phyloP scores from a whole-genome alignment of 768 basidiomycete genomes.

The Leccinellum albellum region DNA sequence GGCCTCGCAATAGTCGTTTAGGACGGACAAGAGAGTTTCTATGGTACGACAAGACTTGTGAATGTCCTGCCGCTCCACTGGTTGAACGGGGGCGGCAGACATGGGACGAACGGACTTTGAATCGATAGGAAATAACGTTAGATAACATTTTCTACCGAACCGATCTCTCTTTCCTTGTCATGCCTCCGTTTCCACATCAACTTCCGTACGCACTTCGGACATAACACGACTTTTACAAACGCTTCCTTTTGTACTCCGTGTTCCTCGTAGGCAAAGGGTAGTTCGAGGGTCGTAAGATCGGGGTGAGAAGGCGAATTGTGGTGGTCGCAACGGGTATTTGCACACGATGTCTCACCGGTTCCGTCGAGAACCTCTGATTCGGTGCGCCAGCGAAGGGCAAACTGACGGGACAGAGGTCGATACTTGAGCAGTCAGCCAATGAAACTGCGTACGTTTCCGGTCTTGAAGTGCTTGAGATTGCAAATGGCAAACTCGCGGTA shows the following conservation, averaged over 20 bases:
- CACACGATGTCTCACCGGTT: constrained; percentile 84
- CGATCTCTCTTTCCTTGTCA: constrained; percentile 39
- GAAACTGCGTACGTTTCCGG: constrained; percentile 63
- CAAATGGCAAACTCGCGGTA: constrained; percentile 92
- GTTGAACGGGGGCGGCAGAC: constrained; percentile 2
- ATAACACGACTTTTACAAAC: constrained; percentile 88
- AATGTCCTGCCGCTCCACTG: constrained; percentile 65
- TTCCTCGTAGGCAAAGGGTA: constrained; percentile 88
- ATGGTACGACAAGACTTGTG: constrained; percentile 80
- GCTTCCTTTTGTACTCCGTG: constrained; percentile 71
- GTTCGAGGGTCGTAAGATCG: constrained; percentile 70
- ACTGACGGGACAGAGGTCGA: constrained; percentile 39
- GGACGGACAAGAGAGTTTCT: constrained; percentile 58
- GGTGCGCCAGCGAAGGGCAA: constrained; percentile 91
- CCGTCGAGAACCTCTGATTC: constrained; percentile 86
- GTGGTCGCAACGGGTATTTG: constrained; percentile 77
- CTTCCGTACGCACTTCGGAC: constrained; percentile 74
- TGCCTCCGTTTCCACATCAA: constrained; percentile 80
- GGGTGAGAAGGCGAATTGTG: constrained; percentile 40
- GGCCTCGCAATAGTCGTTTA: constrained; percentile 76
- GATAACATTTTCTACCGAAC: too few species aligned
- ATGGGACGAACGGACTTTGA: constrained; percentile 22
- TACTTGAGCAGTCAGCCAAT: background rate
- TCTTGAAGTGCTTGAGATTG: constrained; percentile 95
- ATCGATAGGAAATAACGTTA: background rate